These are phyloP conservation scores for Vicia sativa DNA, from an alignment of 306 rosid genomes.

Conservation along the genomic window DNA sequence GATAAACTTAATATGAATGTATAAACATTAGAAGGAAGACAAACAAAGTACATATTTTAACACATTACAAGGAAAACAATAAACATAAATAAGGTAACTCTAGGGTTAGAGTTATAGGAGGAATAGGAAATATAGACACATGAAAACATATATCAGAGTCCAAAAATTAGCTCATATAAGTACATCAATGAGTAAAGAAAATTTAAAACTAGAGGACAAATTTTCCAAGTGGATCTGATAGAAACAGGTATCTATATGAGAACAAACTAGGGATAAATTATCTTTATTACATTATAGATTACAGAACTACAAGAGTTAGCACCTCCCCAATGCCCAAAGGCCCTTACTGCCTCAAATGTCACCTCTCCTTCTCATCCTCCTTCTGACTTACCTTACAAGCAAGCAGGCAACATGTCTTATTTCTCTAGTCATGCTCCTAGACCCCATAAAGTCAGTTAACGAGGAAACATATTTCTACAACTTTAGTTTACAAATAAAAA, in stretches of 20 bases:
- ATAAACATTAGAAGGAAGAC: constrained; percentile 17
- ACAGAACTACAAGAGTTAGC: constrained; percentile 1
- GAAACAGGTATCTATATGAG: background rate
- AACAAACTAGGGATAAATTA: background rate
- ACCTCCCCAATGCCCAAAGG: constrained; percentile 2
- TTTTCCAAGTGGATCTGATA: background rate
- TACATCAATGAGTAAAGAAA: constrained; percentile 1
- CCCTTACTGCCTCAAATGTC: background rate
- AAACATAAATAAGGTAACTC: background rate
- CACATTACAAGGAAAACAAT: constrained; percentile 20
- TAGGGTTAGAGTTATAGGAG: constrained; percentile 2
- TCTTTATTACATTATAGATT: background rate
- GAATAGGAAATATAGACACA: constrained; percentile 2
- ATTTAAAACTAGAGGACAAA: background rate
- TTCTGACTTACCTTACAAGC: background rate
- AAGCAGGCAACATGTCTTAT: background rate
- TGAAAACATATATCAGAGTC: background rate
- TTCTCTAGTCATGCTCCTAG: constrained; percentile 6
- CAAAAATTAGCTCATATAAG: background rate
- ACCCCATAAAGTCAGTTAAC: background rate
- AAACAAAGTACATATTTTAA: background rate
- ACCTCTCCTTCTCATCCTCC: background rate
- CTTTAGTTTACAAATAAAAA: background rate
- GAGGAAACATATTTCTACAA: background rate
- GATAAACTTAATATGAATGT: constrained; percentile 6